phyloP scores from a whole-genome alignment of 2,329 filamentous ascomycete species.

The Calonectria honghensis region DNA sequence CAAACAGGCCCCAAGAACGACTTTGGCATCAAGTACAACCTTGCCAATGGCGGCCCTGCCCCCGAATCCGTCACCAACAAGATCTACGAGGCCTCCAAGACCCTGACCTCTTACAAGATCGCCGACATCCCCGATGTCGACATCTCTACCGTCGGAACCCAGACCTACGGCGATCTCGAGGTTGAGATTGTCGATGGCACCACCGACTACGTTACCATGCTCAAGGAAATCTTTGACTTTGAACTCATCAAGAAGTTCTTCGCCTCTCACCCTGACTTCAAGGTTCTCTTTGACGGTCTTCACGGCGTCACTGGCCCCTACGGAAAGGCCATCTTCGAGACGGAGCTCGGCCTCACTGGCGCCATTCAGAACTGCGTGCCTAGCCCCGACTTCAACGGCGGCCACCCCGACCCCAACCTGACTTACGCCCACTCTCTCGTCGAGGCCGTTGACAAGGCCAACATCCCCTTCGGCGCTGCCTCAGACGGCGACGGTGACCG shows the following conservation, averaged over 20 bases:
- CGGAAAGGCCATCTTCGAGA: conserved; percentile 94
- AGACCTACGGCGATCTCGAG: conserved; percentile 89
- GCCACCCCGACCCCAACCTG: conserved; percentile 98
- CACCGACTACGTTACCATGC: conserved; percentile 92
- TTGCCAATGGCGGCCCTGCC: conserved; percentile 95
- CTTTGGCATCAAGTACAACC: conserved; percentile 99
- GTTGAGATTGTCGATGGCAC: conserved; percentile 97
- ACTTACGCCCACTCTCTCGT: conserved; percentile 97
- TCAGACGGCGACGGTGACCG: conserved; percentile 98
- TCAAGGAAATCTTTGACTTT: conserved; percentile 99
- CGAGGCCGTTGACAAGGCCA: conserved; percentile 91
- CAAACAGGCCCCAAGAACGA: conserved; percentile 88
- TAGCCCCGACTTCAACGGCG: conserved; percentile 95
- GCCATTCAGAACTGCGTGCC: conserved; percentile 93
- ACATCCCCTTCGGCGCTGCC: conserved; percentile 96
- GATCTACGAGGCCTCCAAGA: conserved; percentile 95
- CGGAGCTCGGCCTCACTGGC: conserved; percentile 88
- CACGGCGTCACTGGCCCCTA: conserved; percentile 97
- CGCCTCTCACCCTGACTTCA: conserved; percentile 90
- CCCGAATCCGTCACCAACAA: conserved; percentile 98
- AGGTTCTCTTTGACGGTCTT: conserved; percentile 96
- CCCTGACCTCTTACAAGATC: conserved; percentile 93
- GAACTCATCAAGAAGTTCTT: conserved; percentile 97
- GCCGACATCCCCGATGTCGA: conserved; percentile 91
- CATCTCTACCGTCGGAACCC: conserved; percentile 86